A percentile compares a stretch with the other conserved stretches of the same genome.
These are phyloP conservation scores for Fomitopsis schrenkii DNA, from an alignment of 1,284 basidiomycete species.

Conservation along the genomic window DNA sequence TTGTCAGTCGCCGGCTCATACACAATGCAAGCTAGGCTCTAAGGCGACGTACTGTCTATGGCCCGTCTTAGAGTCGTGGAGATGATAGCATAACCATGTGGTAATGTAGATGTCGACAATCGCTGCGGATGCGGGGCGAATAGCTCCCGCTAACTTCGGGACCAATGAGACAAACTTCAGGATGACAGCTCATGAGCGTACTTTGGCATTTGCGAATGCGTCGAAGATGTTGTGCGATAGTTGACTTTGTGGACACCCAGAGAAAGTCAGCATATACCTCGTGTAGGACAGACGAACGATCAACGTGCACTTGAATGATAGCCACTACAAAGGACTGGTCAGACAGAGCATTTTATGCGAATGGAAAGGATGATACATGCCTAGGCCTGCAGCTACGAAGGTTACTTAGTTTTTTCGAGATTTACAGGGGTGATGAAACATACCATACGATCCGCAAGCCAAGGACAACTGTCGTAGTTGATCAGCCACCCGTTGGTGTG, in stretches of 20 bases:
- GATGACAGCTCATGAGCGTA: neutral
- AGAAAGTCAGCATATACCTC: neutral
- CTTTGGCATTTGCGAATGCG: neutral
- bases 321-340: too few species aligned
- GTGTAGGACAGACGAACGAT: neutral
- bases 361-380: too few species aligned
- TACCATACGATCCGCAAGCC: too few species aligned
- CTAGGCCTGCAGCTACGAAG: too few species aligned
- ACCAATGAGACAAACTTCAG: neutral
- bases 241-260: neutral
- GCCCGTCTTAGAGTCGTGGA: neutral
- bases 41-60: neutral
- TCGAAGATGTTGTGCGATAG: neutral
- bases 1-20: neutral
- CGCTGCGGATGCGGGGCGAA: neutral
- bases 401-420: too few species aligned
- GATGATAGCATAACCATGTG: neutral
- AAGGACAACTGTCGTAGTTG: too few species aligned
- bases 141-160: neutral
- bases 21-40: neutral
- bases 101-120: neutral
- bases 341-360: too few species aligned
- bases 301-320: too few species aligned
- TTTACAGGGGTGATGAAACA: too few species aligned
- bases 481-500: too few species aligned